phyloP scores from a whole-genome alignment of 768 basidiomycete species.

The Megacollybia marginata region DNA sequence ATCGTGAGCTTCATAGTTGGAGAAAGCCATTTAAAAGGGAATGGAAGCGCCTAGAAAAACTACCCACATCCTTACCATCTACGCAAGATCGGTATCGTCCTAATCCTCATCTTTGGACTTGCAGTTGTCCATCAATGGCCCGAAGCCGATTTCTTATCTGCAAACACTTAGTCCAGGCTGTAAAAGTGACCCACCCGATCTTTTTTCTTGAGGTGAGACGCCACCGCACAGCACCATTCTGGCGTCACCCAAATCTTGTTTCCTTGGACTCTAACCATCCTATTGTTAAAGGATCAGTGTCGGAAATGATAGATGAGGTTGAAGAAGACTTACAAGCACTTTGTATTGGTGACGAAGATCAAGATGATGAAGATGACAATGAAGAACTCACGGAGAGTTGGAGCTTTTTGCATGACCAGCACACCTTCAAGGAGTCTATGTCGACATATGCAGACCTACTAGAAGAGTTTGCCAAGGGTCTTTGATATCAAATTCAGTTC shows the following conservation, averaged over 20 bases:
- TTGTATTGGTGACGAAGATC: not conserved
- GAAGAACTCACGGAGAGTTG: slow-evolving; percentile 1
- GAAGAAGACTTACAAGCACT: not conserved
- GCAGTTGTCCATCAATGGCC: slow-evolving; percentile 14
- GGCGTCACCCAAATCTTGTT: slow-evolving; percentile 6
- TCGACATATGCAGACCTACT: not conserved
- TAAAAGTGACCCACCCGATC: no score
- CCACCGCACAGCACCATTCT: slow-evolving; percentile 11
- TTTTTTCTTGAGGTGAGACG: slow-evolving; percentile 13
- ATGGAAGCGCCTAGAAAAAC: slow-evolving; percentile 5
- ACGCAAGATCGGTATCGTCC: slow-evolving; percentile 8
- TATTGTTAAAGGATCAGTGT: not conserved
- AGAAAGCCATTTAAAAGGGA: slow-evolving; percentile 8
- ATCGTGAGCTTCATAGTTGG: slow-evolving; percentile 9
- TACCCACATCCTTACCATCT: slow-evolving; percentile 4
- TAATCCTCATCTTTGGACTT: slow-evolving; percentile 10
- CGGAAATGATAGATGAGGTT: not conserved
- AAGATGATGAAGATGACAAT: not conserved
- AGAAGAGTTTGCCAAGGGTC: slow-evolving; percentile 1
- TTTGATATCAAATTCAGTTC: slow-evolving; percentile 5
- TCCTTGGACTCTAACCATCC: not conserved
- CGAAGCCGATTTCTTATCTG: no score
- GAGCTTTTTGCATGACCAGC: not conserved
- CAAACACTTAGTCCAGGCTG: no score
- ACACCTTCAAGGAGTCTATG: slow-evolving; percentile 2